A percentile compares a stretch with the other conserved stretches of the same genome.
Evolutionary conservation across 1,284 basidiomycete species (phyloP).

Genomic region (Trichosporon sp.): DNA sequence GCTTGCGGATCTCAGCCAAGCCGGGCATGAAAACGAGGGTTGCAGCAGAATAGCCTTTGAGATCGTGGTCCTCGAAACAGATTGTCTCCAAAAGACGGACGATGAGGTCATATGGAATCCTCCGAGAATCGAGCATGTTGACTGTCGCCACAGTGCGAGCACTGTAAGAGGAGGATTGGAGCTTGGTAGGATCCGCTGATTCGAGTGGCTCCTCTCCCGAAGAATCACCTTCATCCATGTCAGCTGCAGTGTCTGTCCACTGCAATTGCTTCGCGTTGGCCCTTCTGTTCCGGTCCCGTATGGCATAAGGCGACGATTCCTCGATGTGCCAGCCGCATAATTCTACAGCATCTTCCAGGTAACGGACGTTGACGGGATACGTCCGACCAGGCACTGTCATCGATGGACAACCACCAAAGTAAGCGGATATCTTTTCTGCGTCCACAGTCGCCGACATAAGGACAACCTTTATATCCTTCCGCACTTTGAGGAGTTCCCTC

Average conservation of each 20-base stretch:
- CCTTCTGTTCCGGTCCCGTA: conserved; percentile 52
- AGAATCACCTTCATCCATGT: conserved; percentile 55
- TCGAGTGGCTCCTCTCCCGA: conserved; percentile 42
- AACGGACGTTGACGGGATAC: conserved; percentile 84
- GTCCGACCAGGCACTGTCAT: conserved; percentile 92
- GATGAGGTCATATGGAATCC: conserved; percentile 86
- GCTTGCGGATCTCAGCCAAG: conserved; percentile 76
- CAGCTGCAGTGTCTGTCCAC: conserved; percentile 59
- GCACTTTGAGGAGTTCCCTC: conserved; percentile 73
- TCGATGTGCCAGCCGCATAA: conserved; percentile 74
- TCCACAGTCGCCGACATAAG: conserved; percentile 98
- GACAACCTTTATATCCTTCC: conserved; percentile 81
- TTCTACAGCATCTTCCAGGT: conserved; percentile 90
- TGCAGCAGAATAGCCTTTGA: conserved; percentile 63
- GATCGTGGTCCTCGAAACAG: conserved; percentile 62
- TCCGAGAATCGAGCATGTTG: conserved; percentile 79
- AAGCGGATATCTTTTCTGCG: conserved; percentile 86
- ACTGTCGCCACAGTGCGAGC: conserved; percentile 72
- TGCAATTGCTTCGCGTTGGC: conserved; percentile 52
- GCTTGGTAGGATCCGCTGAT: conserved; percentile 35
- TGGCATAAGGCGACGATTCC: conserved; percentile 79
- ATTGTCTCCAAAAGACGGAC: conserved; percentile 76
- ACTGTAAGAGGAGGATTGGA: conserved; percentile 52
- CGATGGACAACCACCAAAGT: conserved; percentile 85
- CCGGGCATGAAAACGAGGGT: conserved; percentile 93